phyloP scores from a whole-genome alignment of 2,329 filamentous ascomycete species.

The Arachnopeziza araneosa region DNA sequence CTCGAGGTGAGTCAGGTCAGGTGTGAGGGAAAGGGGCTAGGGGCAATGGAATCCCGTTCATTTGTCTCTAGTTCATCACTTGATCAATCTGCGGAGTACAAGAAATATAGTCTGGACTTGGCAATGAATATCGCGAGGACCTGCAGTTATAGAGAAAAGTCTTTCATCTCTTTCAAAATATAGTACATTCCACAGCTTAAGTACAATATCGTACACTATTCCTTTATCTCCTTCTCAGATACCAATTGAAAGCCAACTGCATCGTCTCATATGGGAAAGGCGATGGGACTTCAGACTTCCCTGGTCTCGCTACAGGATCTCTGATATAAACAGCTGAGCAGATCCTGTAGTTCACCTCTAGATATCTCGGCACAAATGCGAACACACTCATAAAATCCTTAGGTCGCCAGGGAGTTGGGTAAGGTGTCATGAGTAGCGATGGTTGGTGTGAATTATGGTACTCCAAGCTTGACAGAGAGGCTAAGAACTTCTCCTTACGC shows the following conservation, averaged over 20 bases:
- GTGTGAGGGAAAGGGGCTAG: neutral
- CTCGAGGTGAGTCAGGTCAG: neutral
- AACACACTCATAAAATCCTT: slow-evolving; percentile 85
- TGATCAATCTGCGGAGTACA: neutral
- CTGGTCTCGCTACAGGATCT: slow-evolving; percentile 84
- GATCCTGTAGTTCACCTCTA: slow-evolving; percentile 97
- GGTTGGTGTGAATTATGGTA: neutral
- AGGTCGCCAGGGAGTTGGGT: slow-evolving; percentile 85
- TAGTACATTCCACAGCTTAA: neutral
- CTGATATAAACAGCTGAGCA: slow-evolving; percentile 92
- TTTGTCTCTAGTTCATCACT: neutral
- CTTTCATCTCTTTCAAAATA: neutral
- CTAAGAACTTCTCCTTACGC: neutral
- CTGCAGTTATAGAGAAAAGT: neutral
- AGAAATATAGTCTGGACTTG: too few species aligned
- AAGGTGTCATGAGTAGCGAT: slow-evolving; percentile 74
- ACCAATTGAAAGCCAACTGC: slow-evolving; percentile 91
- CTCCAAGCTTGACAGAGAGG: neutral
- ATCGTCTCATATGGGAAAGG: slow-evolving; percentile 67
- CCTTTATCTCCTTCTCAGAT: slow-evolving; percentile 48
- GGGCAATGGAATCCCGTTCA: neutral
- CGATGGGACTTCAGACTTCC: slow-evolving; percentile 75
- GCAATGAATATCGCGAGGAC: too few species aligned
- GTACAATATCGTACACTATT: slow-evolving; percentile 6
- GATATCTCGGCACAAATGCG: slow-evolving; percentile 88